Base-by-base conservation (phyloP, 768 basidiomycete genomes). In the Kwoniella shandongensis region DNA sequence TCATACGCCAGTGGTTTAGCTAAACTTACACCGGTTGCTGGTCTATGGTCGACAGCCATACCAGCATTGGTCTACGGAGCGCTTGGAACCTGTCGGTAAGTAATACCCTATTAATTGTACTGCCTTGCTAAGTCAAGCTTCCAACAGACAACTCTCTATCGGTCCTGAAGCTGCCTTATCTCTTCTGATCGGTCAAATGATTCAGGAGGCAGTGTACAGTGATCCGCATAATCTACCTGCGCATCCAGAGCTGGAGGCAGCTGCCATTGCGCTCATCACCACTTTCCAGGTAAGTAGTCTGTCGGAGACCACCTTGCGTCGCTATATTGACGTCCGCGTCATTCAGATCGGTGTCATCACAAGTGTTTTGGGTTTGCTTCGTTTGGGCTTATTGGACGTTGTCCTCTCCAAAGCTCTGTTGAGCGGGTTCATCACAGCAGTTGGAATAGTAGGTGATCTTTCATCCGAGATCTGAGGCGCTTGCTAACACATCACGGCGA, bases 351-450 rank as follows among this genome's bases (percentile, higher is more conserved):
- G 91, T 36, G 65, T 93, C 29, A 87, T 96, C 62, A 86, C 90
- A 0, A 91, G 89, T 58, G 74, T 88, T 23, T 81, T 96, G 27
- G 93, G 93, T 2, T 83, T 94, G 66, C 86, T 93, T 72, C 82
- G 91, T 23, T 80, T 97, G 10, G 91, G 92, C 1, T 94, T 94
- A 77, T 84, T 94, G 51, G 93, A 97, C 73, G 92, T 94, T 12
- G 88, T 94, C 4, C 82, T 97, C 26, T 91, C 89, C 66, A 85
- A 91, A 50, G 89, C 91, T 3, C 81, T 94, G 13, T 81, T 94
- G 52, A 83, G 89, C 26, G 92, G 92, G 2, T 93, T 94, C 72
- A 83, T 94, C 42, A 85, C 86, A 1, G 90, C 91, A 15, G 82
- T 92, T 25, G 77, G 72, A 44, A 57, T 69, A 2, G 70, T 74